Percentiles rank a stretch among this genome's conserved stretches.
Conservation (phyloP, 2,329 filamentous ascomycete species). For the Cryoendolithus antarcticus region DNA sequence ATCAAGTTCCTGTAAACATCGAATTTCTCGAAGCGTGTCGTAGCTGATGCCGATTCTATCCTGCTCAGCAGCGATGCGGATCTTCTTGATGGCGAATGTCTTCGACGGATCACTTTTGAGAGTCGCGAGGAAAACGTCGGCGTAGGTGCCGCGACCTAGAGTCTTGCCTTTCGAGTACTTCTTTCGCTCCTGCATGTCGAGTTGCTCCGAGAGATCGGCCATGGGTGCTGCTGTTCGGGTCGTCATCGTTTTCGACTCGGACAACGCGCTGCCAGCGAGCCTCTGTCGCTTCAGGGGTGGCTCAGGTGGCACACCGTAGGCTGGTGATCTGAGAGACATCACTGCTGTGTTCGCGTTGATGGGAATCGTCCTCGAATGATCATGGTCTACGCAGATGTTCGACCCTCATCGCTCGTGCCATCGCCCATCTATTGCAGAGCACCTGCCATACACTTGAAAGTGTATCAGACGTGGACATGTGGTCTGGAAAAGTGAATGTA, state of each 20-base stretch:
- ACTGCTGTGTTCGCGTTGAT: no score
- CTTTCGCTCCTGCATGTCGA: conserved; percentile 46
- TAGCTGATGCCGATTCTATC: conserved; percentile 75
- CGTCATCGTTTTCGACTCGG: conserved; percentile 4
- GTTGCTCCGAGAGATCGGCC: conserved; percentile 33
- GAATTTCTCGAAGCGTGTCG: conserved; percentile 91
- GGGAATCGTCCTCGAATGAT: no score
- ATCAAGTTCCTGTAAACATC: conserved; percentile 80
- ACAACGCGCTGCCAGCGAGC: conserved; percentile 5
- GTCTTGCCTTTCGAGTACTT: conserved; percentile 92
- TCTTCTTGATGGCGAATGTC: conserved; percentile 86
- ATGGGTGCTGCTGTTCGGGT: conserved; percentile 8
- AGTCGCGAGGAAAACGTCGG: conserved; percentile 84
- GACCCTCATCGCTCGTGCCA: no score
- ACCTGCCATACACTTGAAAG: no score
- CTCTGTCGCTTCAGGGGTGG: conserved; percentile 21
- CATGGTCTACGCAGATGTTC: no score
- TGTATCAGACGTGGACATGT: no score
- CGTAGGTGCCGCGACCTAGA: conserved; percentile 93
- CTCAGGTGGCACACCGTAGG: conserved; percentile 21
- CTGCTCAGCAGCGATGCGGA: conserved; percentile 76
- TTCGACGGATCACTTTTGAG: conserved; percentile 57
- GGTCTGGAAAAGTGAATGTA: no score
- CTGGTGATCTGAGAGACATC: conserved; percentile 14
- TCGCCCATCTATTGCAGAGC: no score